A percentile compares a stretch with the other conserved stretches of the same genome.
phyloP scores from a whole-genome alignment of 106 monocot species.

The Ottelia alismoides region DNA sequence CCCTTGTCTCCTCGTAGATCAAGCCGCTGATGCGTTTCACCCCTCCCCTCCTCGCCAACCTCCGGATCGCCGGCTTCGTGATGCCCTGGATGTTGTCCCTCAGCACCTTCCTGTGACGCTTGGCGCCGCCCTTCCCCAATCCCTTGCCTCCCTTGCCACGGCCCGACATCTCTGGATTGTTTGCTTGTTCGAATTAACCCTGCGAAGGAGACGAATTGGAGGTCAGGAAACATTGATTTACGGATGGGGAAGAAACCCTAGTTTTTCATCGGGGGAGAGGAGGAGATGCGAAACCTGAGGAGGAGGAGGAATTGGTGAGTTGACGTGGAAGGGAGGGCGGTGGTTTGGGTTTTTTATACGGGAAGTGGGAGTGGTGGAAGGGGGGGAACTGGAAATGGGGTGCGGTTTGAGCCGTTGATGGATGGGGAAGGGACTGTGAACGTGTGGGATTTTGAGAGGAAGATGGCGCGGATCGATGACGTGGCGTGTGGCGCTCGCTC shows the following conservation, averaged over 20 bases:
- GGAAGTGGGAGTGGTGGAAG: neutral
- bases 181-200: too few species aligned
- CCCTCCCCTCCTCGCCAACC: slow-evolving; percentile 19
- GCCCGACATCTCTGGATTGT: neutral
- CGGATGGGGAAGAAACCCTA: too few species aligned
- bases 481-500: too few species aligned
- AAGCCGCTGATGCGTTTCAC: slow-evolving; percentile 46
- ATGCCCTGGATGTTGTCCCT: slow-evolving; percentile 28
- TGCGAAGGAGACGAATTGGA: too few species aligned
- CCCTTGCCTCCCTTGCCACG: slow-evolving; percentile 23
- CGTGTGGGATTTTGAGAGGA: too few species aligned
- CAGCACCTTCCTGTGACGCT: too few species aligned
- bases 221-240: too few species aligned
- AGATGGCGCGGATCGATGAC: slow-evolving; percentile 1
- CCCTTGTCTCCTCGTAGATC: too few species aligned
- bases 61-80: slow-evolving; percentile 21
- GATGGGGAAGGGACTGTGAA: neutral
- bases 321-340: neutral
- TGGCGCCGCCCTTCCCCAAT: slow-evolving; percentile 24
- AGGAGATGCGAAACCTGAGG: neutral
- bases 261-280: too few species aligned
- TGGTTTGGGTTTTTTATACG: neutral
- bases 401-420: neutral
- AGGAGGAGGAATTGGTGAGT: neutral
- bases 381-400: neutral